These are phyloP conservation scores for Fusarium neocosmosporiellum DNA, from an alignment of 2,329 filamentous ascomycete genomes.

Conservation along the genomic window DNA sequence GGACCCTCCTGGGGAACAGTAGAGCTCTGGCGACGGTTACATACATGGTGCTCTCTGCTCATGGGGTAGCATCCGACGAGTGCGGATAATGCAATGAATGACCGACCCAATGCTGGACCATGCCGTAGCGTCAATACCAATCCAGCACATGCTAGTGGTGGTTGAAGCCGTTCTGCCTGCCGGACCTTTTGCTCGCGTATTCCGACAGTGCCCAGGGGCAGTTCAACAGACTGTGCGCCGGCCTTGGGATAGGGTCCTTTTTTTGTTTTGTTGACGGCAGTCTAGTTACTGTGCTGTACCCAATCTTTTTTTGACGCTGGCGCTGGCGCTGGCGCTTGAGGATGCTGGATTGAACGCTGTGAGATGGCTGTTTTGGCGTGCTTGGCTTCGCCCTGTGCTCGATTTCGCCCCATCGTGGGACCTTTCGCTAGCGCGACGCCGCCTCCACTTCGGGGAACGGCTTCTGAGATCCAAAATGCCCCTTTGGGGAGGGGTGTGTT, in stretches of 20 bases:
- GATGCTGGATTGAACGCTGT: constrained; percentile 20
- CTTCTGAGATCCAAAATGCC: constrained; percentile 25
- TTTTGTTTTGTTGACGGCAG: neutral
- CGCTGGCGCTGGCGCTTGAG: neutral
- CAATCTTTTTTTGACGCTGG: neutral
- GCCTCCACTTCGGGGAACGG: constrained; percentile 35
- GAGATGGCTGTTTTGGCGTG: constrained; percentile 31
- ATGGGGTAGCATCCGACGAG: constrained; percentile 36
- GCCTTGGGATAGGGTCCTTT: neutral
- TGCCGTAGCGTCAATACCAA: constrained; percentile 19
- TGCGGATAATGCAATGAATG: constrained; percentile 25
- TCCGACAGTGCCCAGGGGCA: constrained; percentile 18
- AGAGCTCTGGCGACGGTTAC: constrained; percentile 23
- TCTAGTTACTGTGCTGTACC: neutral
- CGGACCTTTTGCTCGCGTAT: constrained; percentile 9
- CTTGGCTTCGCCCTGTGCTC: constrained; percentile 25
- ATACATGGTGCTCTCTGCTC: constrained; percentile 29
- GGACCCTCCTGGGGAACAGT: constrained; percentile 19
- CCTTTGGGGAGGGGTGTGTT: constrained; percentile 13
- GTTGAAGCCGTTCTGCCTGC: constrained; percentile 26
- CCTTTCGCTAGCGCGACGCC: constrained; percentile 34
- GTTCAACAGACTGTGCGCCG: constrained; percentile 19
- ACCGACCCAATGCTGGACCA: constrained; percentile 1
- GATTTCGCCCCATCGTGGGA: constrained; percentile 20
- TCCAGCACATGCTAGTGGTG: constrained; percentile 10